These are phyloP conservation scores for Durotheca rogersii DNA, from an alignment of 495 filamentous ascomycete species.

Conservation along the genomic window DNA sequence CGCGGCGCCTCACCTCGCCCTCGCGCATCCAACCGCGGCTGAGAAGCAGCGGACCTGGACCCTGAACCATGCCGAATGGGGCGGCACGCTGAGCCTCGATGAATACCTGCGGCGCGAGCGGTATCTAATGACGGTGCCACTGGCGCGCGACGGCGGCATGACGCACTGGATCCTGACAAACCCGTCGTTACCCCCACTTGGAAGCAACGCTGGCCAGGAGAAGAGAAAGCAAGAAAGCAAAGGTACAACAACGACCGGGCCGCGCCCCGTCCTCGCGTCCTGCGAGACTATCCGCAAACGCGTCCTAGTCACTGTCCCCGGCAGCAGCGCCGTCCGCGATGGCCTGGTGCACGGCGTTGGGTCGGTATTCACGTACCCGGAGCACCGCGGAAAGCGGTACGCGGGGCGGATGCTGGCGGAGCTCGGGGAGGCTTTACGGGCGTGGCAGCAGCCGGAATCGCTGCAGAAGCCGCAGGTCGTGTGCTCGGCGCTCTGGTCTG, in stretches of 20 bases:
- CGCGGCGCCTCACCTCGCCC: slow-evolving; percentile 60
- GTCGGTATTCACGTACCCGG: slow-evolving; percentile 78
- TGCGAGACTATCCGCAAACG: slow-evolving; percentile 84
- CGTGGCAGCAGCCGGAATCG: slow-evolving; percentile 38
- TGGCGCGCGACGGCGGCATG: slow-evolving; percentile 72
- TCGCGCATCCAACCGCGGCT: slow-evolving; percentile 65
- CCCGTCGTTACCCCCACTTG: slow-evolving; percentile 31
- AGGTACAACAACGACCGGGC: no score
- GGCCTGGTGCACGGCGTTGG: slow-evolving; percentile 77
- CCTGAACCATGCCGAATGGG: slow-evolving; percentile 72
- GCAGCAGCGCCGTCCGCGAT: slow-evolving; percentile 55
- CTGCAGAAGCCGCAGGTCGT: slow-evolving; percentile 37
- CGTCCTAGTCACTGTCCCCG: slow-evolving; percentile 50
- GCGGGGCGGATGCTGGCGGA: slow-evolving; percentile 62
- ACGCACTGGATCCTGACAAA: slow-evolving; percentile 87
- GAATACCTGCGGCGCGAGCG: slow-evolving; percentile 79
- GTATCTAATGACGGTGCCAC: slow-evolving; percentile 62
- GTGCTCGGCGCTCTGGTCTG: slow-evolving; percentile 83
- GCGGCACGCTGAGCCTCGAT: slow-evolving; percentile 61
- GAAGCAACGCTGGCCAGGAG: no score
- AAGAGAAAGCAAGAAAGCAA: slow-evolving; percentile 1
- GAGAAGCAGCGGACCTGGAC: slow-evolving; percentile 66
- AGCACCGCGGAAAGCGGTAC: slow-evolving; percentile 75
- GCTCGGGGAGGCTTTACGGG: slow-evolving; percentile 39
- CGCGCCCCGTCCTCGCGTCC: slow-evolving; percentile 67